These are phyloP conservation scores for Lecanicillium sp. DNA, from an alignment of 2,329 filamentous ascomycete species.

Conservation along the genomic window DNA sequence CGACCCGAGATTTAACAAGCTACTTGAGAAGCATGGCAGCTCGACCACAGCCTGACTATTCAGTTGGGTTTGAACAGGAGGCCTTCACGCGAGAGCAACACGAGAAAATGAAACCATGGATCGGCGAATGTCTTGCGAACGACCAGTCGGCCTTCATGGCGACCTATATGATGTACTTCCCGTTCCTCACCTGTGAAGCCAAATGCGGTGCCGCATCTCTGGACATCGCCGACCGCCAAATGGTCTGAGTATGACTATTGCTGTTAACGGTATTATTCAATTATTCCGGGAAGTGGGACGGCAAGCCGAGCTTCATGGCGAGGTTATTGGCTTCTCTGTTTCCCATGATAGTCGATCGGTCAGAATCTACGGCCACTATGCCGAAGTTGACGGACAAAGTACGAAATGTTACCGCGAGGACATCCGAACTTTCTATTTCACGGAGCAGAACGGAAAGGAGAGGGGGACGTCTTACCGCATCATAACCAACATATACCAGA, in stretches of 20 bases:
- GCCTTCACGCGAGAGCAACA: conserved; percentile 32
- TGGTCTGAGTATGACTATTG: conserved; percentile 16
- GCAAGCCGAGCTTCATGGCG: conserved; percentile 24
- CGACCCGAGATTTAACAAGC: background rate
- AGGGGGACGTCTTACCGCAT: conserved; percentile 29
- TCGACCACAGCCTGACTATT: conserved; percentile 33
- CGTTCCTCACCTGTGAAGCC: conserved; percentile 37
- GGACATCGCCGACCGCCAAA: conserved; percentile 27
- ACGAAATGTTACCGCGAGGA: conserved; percentile 25
- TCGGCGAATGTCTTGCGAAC: conserved; percentile 19
- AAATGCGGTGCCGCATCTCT: conserved; percentile 30
- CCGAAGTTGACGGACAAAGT: conserved; percentile 20
- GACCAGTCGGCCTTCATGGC: conserved; percentile 32
- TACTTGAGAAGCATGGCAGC: conserved; percentile 1
- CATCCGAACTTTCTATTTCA: conserved; percentile 24
- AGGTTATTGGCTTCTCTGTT: conserved; percentile 32
- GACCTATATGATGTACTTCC: conserved; percentile 38
- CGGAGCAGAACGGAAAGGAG: conserved; percentile 20
- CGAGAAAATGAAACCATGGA: conserved; percentile 26
- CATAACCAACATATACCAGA: conserved; percentile 26
- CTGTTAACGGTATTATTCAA: conserved; percentile 24
- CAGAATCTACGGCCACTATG: conserved; percentile 29
- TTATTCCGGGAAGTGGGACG: conserved; percentile 25
- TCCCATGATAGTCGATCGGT: conserved; percentile 24
- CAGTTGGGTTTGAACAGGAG: conserved; percentile 27